phyloP scores from a whole-genome alignment of 2,329 filamentous ascomycete genomes.

The Talaromyces islandicus region DNA sequence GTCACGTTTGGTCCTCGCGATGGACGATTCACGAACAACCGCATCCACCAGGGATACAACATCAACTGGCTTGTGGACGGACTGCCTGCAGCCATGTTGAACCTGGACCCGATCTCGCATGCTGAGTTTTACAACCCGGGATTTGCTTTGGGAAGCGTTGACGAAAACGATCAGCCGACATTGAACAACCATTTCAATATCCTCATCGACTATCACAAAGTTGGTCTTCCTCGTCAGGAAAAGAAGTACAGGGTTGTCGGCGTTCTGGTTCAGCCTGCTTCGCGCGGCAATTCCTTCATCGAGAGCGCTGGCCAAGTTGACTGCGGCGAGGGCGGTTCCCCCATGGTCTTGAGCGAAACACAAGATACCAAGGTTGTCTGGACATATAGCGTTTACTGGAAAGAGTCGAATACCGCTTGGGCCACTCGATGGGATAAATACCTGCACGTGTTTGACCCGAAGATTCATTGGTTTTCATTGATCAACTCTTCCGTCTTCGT shows the following conservation, averaged over 20 bases:
- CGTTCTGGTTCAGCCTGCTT: conserved; percentile 78
- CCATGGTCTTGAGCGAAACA: conserved; percentile 60
- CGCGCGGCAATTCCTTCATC: conserved; percentile 52
- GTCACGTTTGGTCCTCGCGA: conserved; percentile 60
- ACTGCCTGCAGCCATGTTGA: conserved; percentile 79
- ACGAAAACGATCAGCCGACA: conserved; percentile 50
- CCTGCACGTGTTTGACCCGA: conserved; percentile 91
- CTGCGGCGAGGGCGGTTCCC: conserved; percentile 54
- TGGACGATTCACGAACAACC: conserved; percentile 72
- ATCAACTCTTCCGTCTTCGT: conserved; percentile 96
- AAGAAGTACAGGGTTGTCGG: conserved; percentile 83
- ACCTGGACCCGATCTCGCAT: conserved; percentile 68
- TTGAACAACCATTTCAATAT: conserved; percentile 98
- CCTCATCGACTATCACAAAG: conserved; percentile 82
- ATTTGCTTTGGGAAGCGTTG: conserved; percentile 66
- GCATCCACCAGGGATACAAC: conserved; percentile 80
- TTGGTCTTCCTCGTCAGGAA: conserved; percentile 43
- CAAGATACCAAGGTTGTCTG: conserved; percentile 66
- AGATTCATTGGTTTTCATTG: conserved; percentile 98
- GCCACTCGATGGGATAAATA: conserved; percentile 99
- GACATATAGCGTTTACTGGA: conserved; percentile 92
- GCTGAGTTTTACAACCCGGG: conserved; percentile 86
- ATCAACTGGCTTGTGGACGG: conserved; percentile 96
- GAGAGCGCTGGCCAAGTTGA: conserved; percentile 51
- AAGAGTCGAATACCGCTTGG: conserved; percentile 76